phyloP scores from a whole-genome alignment of 768 basidiomycete species.

The Pleurotus tuoliensis region DNA sequence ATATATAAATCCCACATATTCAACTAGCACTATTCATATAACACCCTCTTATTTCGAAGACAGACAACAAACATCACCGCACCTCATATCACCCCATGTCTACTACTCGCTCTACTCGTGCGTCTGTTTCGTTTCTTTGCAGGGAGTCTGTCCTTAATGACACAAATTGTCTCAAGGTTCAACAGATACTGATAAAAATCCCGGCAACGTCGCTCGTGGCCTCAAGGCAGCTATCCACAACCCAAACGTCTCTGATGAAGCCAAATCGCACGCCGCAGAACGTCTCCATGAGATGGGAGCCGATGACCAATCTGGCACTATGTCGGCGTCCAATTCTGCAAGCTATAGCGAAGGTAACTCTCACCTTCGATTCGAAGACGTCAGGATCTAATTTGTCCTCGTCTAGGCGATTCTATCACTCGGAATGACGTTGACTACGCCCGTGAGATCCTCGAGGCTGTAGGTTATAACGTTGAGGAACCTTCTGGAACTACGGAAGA shows the following conservation, averaged over 20 bases:
- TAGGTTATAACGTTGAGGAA: conserved; percentile 31
- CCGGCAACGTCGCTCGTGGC: conserved; percentile 48
- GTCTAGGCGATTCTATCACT: conserved; percentile 40
- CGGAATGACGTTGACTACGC: conserved; percentile 50
- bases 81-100: too few species aligned
- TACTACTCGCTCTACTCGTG: too few species aligned
- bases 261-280: conserved; percentile 42
- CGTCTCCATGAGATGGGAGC: conserved; percentile 29
- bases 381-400: too few species aligned
- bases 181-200: conserved; percentile 28
- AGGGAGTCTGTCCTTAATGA: too few species aligned
- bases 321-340: neutral
- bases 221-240: conserved; percentile 53
- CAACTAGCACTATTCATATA: too few species aligned
- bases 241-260: conserved; percentile 49
- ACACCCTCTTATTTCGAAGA: too few species aligned
- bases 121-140: too few species aligned
- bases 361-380: neutral
- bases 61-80: too few species aligned
- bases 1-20: too few species aligned
- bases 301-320: neutral
- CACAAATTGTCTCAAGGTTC: too few species aligned
- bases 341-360: conserved; percentile 41
- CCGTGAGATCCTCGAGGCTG: conserved; percentile 45
- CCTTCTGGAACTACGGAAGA: conserved; percentile 20